Conservation (phyloP, 192 early-diverging fungal genomes). For the Lobosporangium transversale region DNA sequence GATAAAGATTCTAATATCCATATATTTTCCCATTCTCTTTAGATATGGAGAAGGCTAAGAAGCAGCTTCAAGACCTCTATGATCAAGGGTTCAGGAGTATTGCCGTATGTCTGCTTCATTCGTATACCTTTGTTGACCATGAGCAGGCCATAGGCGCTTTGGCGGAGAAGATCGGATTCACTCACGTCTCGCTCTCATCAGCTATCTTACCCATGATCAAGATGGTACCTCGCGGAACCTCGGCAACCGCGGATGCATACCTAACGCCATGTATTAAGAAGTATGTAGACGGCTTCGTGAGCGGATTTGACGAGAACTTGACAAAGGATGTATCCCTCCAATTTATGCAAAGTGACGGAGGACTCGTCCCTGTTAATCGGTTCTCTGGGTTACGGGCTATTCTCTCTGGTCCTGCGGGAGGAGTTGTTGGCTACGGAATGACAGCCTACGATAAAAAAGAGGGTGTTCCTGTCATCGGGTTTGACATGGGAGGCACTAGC, state of each 20-base stretch:
- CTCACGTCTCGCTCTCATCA: slow-evolving; percentile 86
- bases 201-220: slow-evolving; percentile 93
- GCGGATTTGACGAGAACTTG: slow-evolving; percentile 84
- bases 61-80: slow-evolving; percentile 69
- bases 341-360: slow-evolving; percentile 99
- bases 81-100: slow-evolving; percentile 84
- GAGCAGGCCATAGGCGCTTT: slow-evolving; percentile 76
- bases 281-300: slow-evolving; percentile 87
- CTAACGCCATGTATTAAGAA: slow-evolving; percentile 90
- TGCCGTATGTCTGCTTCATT: slow-evolving; percentile 94
- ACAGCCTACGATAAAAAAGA: slow-evolving; percentile 60
- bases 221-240: slow-evolving; percentile 92
- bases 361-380: slow-evolving; percentile 83
- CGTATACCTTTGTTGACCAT: slow-evolving; percentile 90
- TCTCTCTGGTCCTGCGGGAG: slow-evolving; percentile 94
- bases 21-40: not conserved
- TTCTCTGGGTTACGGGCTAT: slow-evolving; percentile 93
- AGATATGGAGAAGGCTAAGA: slow-evolving; percentile 68
- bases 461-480: slow-evolving; percentile 83
- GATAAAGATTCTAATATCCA: not conserved
- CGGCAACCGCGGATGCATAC: slow-evolving; percentile 92
- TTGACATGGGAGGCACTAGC: slow-evolving; percentile 96
- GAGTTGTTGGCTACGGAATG: slow-evolving; percentile 84
- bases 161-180: slow-evolving; percentile 80
- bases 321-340: slow-evolving; percentile 67